phyloP scores from a whole-genome alignment of 2,329 filamentous ascomycete genomes.

The Colletotrichum zoysiae region DNA sequence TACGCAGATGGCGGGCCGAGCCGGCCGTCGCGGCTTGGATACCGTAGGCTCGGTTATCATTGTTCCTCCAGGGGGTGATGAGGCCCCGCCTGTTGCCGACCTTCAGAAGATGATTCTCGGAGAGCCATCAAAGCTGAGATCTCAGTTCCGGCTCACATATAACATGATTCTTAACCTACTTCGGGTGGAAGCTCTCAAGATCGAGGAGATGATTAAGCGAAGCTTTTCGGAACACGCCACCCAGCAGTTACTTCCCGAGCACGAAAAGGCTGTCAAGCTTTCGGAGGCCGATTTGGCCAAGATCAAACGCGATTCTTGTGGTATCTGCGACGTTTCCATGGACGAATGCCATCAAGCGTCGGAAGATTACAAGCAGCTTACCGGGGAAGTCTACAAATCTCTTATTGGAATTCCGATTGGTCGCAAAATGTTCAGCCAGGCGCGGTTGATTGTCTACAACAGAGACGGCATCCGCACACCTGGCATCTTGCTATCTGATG shows the following conservation, averaged over 20 bases:
- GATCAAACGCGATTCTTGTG: slow-evolving; percentile 87
- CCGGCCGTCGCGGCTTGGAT: slow-evolving; percentile 92
- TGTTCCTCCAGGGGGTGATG: slow-evolving; percentile 83
- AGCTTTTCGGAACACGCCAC: slow-evolving; percentile 99
- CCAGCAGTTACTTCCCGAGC: slow-evolving; percentile 91
- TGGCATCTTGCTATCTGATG: slow-evolving; percentile 84
- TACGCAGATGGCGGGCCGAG: slow-evolving; percentile 97
- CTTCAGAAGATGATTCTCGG: slow-evolving; percentile 95
- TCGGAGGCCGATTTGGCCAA: slow-evolving; percentile 93
- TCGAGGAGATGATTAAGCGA: slow-evolving; percentile 99
- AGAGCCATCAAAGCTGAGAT: slow-evolving; percentile 93
- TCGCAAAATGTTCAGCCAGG: slow-evolving; percentile 80
- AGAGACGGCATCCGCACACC: slow-evolving; percentile 86
- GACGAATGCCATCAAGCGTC: slow-evolving; percentile 85
- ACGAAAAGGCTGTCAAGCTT: slow-evolving; percentile 92
- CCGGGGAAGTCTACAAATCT: slow-evolving; percentile 81
- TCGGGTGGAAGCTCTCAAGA: slow-evolving; percentile 95
- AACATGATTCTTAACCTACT: slow-evolving; percentile 99
- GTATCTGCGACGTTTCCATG: slow-evolving; percentile 83
- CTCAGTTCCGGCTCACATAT: slow-evolving; percentile 96
- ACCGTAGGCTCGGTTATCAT: slow-evolving; percentile 95
- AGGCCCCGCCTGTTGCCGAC: slow-evolving; percentile 87
- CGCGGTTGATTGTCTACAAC: slow-evolving; percentile 86
- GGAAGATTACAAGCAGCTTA: slow-evolving; percentile 84
- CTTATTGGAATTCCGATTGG: slow-evolving; percentile 86